Evolutionary conservation across 208 protist genomes (phyloP), one percentile per base, ranked within the genome.

Genomic region (Entamoeba moshkovskii): DNA sequence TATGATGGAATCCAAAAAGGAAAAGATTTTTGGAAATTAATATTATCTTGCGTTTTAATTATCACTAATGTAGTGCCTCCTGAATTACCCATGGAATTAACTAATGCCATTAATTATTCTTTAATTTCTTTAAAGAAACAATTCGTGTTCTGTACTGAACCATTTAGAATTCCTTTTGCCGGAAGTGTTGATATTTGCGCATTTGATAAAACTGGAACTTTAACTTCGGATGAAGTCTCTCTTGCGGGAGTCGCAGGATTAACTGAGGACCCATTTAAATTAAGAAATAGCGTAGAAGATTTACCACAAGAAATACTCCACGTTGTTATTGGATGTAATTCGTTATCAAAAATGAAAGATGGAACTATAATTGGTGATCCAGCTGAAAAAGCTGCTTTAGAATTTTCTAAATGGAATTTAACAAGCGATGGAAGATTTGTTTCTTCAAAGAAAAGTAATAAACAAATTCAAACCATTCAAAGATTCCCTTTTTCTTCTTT

Each of bases 131-230:
- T 95, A 8, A 33, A 25, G n/a, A 93, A 95, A 47, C 92, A 92
- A 29, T 95, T 97, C 92, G 96, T 98, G 47, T 98, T 98, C 93
- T 98, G 97, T 94, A 98, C 98, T 45, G 97, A 99, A 97, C 99
- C 99, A 22, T 99, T 99, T 95, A 97, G 99, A 52, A 99, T 99
- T 95, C 99, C 99, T 18, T 98, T 98, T 94, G 99, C 99, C 13
- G 99, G 99, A 45, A 98, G 8, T 73, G 18, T 94, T 46, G 49
- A 91, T 42, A 33, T 93, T 11, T 99, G 98, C 95, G 99, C 98
- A 97, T 99, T 99, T 95, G 99, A 99, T 96, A 99, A 99, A 97
- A 99, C 99, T 5, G 99, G 99, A 85, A 99, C 98, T n/a, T 96
- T 99, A 33, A 99, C 98, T 15, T 97, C 96, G 46, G 73, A 93